Evolutionary conservation across 176 grass and related monocot genomes (phyloP).

Genomic region (Hordeum marinum): DNA sequence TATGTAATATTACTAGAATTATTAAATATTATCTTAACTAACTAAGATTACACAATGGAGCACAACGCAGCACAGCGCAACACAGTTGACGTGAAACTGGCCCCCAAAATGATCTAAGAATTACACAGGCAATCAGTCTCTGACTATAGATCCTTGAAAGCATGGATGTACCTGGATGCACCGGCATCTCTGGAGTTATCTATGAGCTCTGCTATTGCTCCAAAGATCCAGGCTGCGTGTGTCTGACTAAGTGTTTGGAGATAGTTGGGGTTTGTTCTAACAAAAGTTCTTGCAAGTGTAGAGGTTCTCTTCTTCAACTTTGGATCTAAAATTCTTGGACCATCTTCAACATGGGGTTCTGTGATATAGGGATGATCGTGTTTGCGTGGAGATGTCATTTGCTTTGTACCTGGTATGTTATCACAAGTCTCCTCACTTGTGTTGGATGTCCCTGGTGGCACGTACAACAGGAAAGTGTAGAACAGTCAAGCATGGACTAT

Average conservation of each 20-base stretch:
- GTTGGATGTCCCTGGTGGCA: constrained; percentile 4
- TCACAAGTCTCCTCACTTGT: constrained; percentile 47
- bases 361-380: not conserved
- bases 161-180: constrained; percentile 53
- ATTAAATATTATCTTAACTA: not conserved
- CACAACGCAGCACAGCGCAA: not conserved
- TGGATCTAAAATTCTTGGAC: constrained; percentile 26
- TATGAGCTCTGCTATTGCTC: constrained; percentile 83
- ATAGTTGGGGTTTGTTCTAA: constrained; percentile 66
- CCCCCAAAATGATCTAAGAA: not conserved
- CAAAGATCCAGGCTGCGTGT: constrained; percentile 89
- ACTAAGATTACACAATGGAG: not conserved
- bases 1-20: not conserved
- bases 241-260: constrained; percentile 77
- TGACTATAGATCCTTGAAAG: not conserved
- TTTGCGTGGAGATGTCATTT: too few relatives aligned
- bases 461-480: not conserved
- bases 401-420: constrained; percentile 16
- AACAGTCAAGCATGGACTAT: not conserved
- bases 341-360: constrained; percentile 17
- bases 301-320: constrained; percentile 7
- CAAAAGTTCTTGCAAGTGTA: constrained; percentile 47
- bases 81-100: not conserved
- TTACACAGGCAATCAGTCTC: not conserved
- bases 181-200: constrained; percentile 88